Conservation (phyloP, 768 basidiomycete genomes). For the Russula brevipes region DNA sequence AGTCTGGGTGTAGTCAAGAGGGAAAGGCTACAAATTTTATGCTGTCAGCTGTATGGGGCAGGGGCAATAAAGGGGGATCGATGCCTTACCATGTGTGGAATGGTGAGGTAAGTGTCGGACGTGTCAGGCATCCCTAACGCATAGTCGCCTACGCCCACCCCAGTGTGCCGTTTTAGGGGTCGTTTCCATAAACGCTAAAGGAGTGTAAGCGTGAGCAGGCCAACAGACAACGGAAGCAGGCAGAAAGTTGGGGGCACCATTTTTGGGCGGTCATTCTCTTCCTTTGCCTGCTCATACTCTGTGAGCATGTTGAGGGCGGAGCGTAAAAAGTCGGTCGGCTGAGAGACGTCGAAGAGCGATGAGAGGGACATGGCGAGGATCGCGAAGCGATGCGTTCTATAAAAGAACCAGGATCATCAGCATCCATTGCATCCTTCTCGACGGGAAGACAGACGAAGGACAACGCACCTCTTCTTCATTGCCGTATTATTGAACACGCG, state of each 20-base stretch:
- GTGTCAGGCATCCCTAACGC: conserved; percentile 55
- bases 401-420: neutral
- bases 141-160: conserved; percentile 52
- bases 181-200: conserved; percentile 52
- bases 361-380: conserved; percentile 85
- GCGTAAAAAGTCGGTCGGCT: conserved; percentile 74
- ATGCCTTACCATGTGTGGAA: conserved; percentile 66
- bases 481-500: conserved; percentile 64
- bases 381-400: conserved; percentile 76
- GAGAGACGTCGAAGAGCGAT: conserved; percentile 72
- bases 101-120: conserved; percentile 65
- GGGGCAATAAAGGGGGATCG: neutral
- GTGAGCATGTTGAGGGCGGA: conserved; percentile 64
- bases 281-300: conserved; percentile 76
- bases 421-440: no score
- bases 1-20: conserved; percentile 84
- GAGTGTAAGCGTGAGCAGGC: conserved; percentile 11
- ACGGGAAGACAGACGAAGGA: neutral
- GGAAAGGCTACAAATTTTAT: conserved; percentile 59
- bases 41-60: neutral
- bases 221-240: neutral
- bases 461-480: conserved; percentile 71
- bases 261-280: conserved; percentile 67
- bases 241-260: conserved; percentile 43
- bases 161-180: conserved; percentile 44